Conservation (phyloP, 225 moss, liverwort and hornwort species). For the Climacium dendroides region DNA sequence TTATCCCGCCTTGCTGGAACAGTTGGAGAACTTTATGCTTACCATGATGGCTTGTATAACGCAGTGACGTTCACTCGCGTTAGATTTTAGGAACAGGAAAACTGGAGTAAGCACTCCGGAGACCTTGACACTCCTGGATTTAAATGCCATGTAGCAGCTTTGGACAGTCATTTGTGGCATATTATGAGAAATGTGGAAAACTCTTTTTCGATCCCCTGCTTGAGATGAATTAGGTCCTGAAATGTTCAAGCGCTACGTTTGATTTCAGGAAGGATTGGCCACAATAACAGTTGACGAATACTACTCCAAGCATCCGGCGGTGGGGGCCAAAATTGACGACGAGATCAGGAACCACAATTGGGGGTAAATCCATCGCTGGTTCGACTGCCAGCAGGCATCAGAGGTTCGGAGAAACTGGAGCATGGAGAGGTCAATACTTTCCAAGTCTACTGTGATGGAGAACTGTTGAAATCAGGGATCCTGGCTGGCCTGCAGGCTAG, state of each 20-base stretch:
- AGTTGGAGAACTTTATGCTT: background rate
- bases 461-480: background rate
- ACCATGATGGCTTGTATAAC: background rate
- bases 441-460: background rate
- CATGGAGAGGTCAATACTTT: background rate
- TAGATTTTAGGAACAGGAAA: background rate
- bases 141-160: background rate
- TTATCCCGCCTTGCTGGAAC: background rate
- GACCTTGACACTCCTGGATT: background rate
- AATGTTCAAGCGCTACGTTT: background rate
- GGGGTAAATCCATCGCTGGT: slow-evolving; percentile 11
- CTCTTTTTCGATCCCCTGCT: background rate
- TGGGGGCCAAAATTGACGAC: slow-evolving; percentile 69
- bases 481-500: background rate
- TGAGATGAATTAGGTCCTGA: background rate
- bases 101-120: too few species aligned
- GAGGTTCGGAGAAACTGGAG: background rate
- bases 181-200: background rate
- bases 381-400: background rate
- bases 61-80: background rate
- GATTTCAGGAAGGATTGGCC: slow-evolving; percentile 53
- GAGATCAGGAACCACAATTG: slow-evolving; percentile 78
- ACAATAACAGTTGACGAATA: slow-evolving; percentile 72
- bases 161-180: background rate
- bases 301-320: slow-evolving; percentile 52